Evolutionary conservation across 2,329 filamentous ascomycete genomes (phyloP), one percentile per base, ranked within the genome.

Genomic region (Coniochaeta ligniaria): DNA sequence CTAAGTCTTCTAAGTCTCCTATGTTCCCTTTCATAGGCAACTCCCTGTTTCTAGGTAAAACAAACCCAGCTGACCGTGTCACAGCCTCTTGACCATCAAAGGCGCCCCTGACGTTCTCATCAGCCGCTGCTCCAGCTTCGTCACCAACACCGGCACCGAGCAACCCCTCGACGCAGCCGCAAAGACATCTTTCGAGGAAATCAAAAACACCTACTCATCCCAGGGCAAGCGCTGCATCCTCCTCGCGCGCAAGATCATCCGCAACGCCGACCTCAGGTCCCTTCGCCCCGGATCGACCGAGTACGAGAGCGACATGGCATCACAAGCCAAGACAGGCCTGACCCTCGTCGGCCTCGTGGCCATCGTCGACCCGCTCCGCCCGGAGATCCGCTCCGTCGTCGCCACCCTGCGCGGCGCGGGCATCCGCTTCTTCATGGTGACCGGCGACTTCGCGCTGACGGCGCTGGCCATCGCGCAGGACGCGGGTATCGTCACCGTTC

Each of bases 391-490:
- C 66, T 87, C 89, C 64, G 92, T 94, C 6, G 97, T 99, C 66
- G 84, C 91, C 66, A 88, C 90, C 63, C 79, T 99, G 60, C 94
- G 98, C 88, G 87, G 92, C 57, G 95, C 95, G 59, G 94, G 94
- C 41, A 95, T 99, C 64, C 95, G 92, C 73, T 91, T 99, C 55
- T 96, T 99, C 68, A 99, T 99, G 95, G 98, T 99, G 66, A 99
- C 95, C 12, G 95, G 95, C 61, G 95, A 99, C 73, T 92, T 94
- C 16, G 92, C 97, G 72, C 92, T 92, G 1, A 99, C 95, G 2
- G 95, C 95, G 2, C 81, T 97, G 55, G 95, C 95, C 0, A 98
- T 99, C 71, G 95, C 91, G 33, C 91, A 85, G 74, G 94, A 96
- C 70, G 82, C 99, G n/a, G 95, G 95, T 45, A 99, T 99, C 91